Percentiles rank a stretch among this genome's conserved stretches.
phyloP scores from a whole-genome alignment of 1,139 yeast genomes.

The Wickerhamiella infanticola region DNA sequence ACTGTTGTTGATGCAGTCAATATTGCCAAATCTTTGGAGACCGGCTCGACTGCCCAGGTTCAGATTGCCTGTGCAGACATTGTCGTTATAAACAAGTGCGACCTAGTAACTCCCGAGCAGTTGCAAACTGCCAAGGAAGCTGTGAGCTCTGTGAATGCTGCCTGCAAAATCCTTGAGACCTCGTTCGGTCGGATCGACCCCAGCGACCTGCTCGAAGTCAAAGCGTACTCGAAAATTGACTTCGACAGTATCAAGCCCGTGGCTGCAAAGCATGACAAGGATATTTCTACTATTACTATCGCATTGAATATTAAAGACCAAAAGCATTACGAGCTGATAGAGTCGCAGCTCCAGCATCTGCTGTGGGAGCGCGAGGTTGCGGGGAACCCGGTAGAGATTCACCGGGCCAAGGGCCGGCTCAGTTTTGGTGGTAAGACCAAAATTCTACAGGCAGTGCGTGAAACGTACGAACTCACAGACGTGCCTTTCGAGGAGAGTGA shows the following conservation, averaged over 20 bases:
- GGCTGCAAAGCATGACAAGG: conserved; percentile 14
- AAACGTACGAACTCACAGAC: conserved; percentile 67
- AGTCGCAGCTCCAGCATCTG: conserved; percentile 44
- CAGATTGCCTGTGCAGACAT: conserved; percentile 87
- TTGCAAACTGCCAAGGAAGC: conserved; percentile 18
- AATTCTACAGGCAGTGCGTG: conserved; percentile 88
- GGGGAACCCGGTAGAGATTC: conserved; percentile 40
- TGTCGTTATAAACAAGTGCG: conserved; percentile 63
- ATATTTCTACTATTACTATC: conserved; percentile 50
- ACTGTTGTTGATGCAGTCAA: conserved; percentile 76
- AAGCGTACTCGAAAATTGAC: conserved; percentile 38
- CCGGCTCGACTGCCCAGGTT: conserved; percentile 70
- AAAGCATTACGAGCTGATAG: conserved; percentile 31
- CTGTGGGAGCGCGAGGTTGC: conserved; percentile 48
- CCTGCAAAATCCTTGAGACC: conserved; percentile 54
- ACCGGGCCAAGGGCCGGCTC: conserved; percentile 66
- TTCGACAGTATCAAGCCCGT: neutral
- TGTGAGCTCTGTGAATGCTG: conserved; percentile 44
- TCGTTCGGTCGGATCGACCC: conserved; percentile 57
- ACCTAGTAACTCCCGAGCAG: conserved; percentile 26
- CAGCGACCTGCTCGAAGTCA: conserved; percentile 51
- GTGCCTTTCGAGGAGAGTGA: conserved; percentile 25
- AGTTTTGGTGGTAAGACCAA: conserved; percentile 23
- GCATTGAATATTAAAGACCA: conserved; percentile 33
- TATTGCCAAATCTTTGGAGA: conserved; percentile 51